Evolutionary conservation across 2,329 filamentous ascomycete species (phyloP).

Genomic region (Calonectria multiphialidica): DNA sequence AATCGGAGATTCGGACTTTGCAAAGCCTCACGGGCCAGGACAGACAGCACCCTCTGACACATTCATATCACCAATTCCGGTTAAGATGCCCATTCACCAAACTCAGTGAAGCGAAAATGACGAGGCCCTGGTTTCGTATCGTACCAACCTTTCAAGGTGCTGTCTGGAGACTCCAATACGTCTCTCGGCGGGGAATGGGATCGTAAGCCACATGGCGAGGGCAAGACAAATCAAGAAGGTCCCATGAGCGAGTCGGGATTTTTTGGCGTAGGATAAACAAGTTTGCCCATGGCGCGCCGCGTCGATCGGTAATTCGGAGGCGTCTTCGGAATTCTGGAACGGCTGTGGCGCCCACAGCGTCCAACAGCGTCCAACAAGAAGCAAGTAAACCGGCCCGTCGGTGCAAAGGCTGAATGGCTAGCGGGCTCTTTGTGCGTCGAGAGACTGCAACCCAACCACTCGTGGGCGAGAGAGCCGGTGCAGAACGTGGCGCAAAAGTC

Average conservation of each 20-base stretch:
- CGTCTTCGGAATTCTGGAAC: slow-evolving; percentile 13
- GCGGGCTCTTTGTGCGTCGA: background rate
- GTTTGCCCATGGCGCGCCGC: background rate
- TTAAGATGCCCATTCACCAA: background rate
- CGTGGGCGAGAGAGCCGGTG: slow-evolving; percentile 4
- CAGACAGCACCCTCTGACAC: background rate
- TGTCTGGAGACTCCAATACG: background rate
- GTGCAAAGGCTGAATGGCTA: slow-evolving; percentile 5
- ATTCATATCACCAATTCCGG: background rate
- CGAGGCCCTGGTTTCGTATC: background rate
- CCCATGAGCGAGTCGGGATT: background rate
- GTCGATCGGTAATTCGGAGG: background rate
- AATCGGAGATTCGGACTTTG: background rate
- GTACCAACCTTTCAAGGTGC: background rate
- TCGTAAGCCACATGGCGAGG: background rate
- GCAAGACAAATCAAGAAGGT: background rate
- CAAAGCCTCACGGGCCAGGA: background rate
- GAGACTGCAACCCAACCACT: background rate
- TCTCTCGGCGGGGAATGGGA: background rate
- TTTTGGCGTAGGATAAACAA: slow-evolving; percentile 5
- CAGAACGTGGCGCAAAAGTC: background rate
- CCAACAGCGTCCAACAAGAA: background rate
- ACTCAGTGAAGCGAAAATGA: background rate
- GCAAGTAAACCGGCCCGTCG: background rate
- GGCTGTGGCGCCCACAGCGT: background rate